These are phyloP conservation scores for Mycena metata DNA, from an alignment of 768 basidiomycete species.

Conservation along the genomic window DNA sequence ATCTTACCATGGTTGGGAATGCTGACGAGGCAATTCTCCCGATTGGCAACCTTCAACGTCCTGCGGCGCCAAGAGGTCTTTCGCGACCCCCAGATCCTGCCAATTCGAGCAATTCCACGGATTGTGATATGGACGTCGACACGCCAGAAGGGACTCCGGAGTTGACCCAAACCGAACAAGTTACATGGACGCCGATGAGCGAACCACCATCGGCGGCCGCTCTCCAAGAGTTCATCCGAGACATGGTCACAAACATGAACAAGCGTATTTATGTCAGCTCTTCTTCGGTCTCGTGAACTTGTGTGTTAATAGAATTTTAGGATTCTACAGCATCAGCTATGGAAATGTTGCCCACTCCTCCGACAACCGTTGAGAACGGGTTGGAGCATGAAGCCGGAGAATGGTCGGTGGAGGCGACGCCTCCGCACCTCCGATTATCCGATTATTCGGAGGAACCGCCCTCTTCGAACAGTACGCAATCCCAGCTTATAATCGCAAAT, in stretches of 20 bases:
- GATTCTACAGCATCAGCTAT: neutral
- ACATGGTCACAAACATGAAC: constrained; percentile 22
- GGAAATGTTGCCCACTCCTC: constrained; percentile 1
- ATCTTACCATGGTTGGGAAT: neutral
- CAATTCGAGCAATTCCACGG: neutral
- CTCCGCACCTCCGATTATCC: neutral
- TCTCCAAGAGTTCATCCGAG: constrained; percentile 16
- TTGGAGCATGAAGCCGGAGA: neutral
- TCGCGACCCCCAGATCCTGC: neutral
- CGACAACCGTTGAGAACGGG: neutral
- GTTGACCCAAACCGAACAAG: too few species aligned
- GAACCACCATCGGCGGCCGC: neutral
- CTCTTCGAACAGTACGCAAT: constrained; percentile 2
- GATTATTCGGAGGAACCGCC: neutral
- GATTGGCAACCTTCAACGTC: neutral
- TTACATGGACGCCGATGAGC: neutral
- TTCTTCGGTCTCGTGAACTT: neutral
- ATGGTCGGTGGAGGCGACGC: neutral
- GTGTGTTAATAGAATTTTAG: constrained; percentile 10
- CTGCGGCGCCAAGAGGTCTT: neutral
- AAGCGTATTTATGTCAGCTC: constrained; percentile 13
- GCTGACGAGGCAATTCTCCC: constrained; percentile 18
- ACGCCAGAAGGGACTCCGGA: neutral
- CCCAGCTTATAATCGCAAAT: too few species aligned
- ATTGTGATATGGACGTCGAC: constrained; percentile 13